These are phyloP conservation scores for Penicillium sp. DNA, from an alignment of 2,329 filamentous ascomycete species.

Conservation along the genomic window DNA sequence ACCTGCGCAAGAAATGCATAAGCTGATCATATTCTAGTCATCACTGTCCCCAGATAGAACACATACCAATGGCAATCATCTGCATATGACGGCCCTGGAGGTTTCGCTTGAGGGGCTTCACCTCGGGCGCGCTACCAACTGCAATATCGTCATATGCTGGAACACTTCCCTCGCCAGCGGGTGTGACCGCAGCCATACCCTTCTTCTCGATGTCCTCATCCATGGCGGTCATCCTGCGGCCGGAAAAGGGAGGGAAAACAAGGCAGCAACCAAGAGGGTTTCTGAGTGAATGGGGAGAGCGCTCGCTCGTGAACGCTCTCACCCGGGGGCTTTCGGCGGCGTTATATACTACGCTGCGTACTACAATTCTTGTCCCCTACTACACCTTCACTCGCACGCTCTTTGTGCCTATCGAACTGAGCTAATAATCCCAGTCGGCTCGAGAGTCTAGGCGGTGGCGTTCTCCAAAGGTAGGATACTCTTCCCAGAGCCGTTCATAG, in stretches of 20 bases:
- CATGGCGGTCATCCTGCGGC: conserved; percentile 8
- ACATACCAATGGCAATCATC: conserved; percentile 36
- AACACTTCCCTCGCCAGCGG: not conserved
- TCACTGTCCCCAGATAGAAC: not conserved
- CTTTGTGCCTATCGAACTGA: no score
- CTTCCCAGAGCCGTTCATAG: not conserved
- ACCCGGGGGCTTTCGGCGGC: not conserved
- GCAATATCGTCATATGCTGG: conserved; percentile 2
- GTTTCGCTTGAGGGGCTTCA: conserved; percentile 23
- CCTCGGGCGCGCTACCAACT: conserved; percentile 1
- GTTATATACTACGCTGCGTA: not conserved
- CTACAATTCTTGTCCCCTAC: not conserved
- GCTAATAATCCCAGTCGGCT: no score
- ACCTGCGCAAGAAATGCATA: conserved; percentile 12
- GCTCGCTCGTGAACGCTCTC: not conserved
- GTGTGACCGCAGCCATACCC: conserved; percentile 3
- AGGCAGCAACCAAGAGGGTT: not conserved
- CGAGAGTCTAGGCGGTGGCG: no score
- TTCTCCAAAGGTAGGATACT: not conserved
- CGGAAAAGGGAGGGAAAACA: not conserved
- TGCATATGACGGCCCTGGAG: conserved; percentile 33
- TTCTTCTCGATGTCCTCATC: conserved; percentile 16
- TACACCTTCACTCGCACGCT: no score
- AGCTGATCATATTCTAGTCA: not conserved
- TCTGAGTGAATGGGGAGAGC: not conserved